Evolutionary conservation across 371 early-diverging fungal species (phyloP).

Genomic region (Mucor saturninus): DNA sequence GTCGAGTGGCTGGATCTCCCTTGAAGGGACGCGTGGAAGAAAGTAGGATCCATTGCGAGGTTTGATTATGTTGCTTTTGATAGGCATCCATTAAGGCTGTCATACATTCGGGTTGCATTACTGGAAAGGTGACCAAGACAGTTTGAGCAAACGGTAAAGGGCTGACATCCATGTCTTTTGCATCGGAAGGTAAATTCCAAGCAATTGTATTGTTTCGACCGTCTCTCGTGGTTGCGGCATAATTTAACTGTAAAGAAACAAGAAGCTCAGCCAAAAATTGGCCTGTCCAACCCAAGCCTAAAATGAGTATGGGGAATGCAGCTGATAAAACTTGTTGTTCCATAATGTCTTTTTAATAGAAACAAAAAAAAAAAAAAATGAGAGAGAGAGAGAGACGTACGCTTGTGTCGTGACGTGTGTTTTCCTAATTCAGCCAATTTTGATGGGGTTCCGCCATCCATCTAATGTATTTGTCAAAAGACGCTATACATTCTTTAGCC

Average conservation of each 20-base stretch:
- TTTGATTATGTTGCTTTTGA: constrained; percentile 22
- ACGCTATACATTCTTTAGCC: background rate
- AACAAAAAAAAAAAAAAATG: no score
- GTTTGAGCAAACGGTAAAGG: constrained; percentile 41
- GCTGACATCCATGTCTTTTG: constrained; percentile 25
- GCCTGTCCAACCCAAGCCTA: constrained; percentile 57
- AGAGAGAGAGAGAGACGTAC: no score
- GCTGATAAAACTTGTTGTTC: constrained; percentile 32
- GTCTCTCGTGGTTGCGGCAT: constrained; percentile 54
- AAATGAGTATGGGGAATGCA: constrained; percentile 41
- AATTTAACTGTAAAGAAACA: constrained; percentile 24
- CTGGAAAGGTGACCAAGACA: constrained; percentile 48
- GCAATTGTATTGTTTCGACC: constrained; percentile 45
- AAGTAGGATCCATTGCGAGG: constrained; percentile 44
- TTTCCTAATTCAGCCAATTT: background rate
- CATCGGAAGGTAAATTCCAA: constrained; percentile 32
- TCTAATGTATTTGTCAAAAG: background rate
- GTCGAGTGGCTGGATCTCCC: constrained; percentile 37
- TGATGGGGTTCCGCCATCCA: background rate
- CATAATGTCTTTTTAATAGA: constrained; percentile 7
- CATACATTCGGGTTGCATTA: constrained; percentile 34
- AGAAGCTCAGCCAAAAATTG: constrained; percentile 41
- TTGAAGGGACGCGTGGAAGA: constrained; percentile 48
- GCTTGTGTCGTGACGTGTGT: background rate
- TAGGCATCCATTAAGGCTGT: constrained; percentile 35